A percentile compares a stretch with the other conserved stretches of the same genome.
phyloP scores from a whole-genome alignment of 192 early-diverging fungal genomes.

The Gonapodya sp. region DNA sequence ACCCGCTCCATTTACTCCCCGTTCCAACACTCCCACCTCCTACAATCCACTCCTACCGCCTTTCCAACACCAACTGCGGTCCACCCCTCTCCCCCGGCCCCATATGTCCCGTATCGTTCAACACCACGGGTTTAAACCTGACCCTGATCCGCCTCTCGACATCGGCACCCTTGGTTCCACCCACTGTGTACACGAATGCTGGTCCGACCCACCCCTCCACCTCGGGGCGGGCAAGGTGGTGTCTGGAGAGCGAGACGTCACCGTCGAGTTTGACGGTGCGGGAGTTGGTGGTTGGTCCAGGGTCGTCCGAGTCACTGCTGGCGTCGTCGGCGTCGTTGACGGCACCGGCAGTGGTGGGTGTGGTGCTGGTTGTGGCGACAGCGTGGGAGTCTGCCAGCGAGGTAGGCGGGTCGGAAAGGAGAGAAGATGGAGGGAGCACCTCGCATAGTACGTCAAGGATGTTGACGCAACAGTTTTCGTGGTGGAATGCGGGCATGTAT shows the following conservation, averaged over 20 bases:
- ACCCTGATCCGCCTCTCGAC: background rate
- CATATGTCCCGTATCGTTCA: background rate
- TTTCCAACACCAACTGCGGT: background rate
- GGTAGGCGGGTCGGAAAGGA: too few species aligned
- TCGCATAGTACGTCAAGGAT: constrained; percentile 27
- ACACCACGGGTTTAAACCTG: background rate
- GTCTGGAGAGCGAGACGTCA: background rate
- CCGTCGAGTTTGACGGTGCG: background rate
- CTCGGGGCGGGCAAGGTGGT: background rate
- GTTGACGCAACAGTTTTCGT: constrained; percentile 43
- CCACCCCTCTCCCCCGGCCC: background rate
- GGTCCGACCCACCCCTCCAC: background rate
- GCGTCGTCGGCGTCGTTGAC: background rate
- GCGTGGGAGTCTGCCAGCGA: too few species aligned
- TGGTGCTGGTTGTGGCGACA: background rate
- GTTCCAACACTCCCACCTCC: too few species aligned
- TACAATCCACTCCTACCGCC: too few species aligned
- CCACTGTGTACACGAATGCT: background rate
- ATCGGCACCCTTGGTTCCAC: background rate
- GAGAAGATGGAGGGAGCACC: background rate
- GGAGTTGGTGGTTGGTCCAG: background rate
- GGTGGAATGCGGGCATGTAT: constrained; percentile 31
- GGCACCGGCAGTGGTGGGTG: too few species aligned
- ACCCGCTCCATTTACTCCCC: too few species aligned
- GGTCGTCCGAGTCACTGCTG: background rate